Percentiles rank a stretch among this genome's conserved stretches.
These are phyloP conservation scores for Stemphylium lycopersici DNA, from an alignment of 2,329 filamentous ascomycete species.

Conservation along the genomic window DNA sequence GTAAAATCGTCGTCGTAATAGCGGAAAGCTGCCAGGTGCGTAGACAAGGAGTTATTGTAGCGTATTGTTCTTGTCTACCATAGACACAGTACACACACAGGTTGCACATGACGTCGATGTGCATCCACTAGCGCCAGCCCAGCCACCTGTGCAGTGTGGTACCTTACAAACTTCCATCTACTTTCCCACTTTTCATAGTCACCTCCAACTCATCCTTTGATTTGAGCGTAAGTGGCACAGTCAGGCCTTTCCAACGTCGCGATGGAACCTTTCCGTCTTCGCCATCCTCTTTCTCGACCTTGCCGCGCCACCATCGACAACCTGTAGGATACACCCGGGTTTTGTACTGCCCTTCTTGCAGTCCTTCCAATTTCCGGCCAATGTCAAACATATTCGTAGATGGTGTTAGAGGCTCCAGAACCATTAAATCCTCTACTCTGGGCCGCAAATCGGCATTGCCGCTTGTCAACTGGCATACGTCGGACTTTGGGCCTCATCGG, in stretches of 20 bases:
- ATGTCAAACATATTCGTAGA: neutral
- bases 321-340: neutral
- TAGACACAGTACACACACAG: neutral
- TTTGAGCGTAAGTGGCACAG: constrained; percentile 3
- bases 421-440: neutral
- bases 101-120: constrained; percentile 4
- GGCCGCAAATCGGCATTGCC: neutral
- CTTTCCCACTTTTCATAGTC: neutral
- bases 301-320: constrained; percentile 3
- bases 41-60: neutral
- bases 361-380: neutral
- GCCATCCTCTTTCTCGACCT: neutral
- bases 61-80: neutral
- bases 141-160: neutral
- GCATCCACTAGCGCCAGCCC: neutral
- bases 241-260: neutral
- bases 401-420: neutral
- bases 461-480: neutral
- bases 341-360: neutral
- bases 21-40: neutral
- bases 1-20: neutral
- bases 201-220: constrained; percentile 1
- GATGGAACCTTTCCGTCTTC: neutral
- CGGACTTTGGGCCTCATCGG: neutral
- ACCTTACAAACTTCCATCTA: neutral